Base-by-base conservation (phyloP, 2,329 filamentous ascomycete genomes). In the Scytalidium lignicola region DNA sequence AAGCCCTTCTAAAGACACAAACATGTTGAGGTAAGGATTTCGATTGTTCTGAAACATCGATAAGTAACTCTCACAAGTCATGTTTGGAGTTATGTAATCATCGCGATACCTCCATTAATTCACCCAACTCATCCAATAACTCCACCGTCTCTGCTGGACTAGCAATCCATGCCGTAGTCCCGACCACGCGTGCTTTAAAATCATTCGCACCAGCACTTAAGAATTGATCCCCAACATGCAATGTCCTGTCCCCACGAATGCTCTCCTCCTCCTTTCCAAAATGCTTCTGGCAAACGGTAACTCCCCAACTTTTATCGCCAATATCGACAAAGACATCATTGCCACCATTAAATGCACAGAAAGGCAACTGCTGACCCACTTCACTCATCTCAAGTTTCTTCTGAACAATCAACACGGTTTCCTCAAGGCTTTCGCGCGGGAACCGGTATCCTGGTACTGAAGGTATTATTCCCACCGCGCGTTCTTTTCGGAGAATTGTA, bases 241-340 rank as follows among this genome's bases (percentile, higher is more conserved):
- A 74, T 8, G 91, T 96, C 62, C 87, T 86, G 55, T 85, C 81
- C 3, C 83, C 87, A 44, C 78, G 75, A 58, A 96, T 82, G 15
- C 41, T 47, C n/a, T 21, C 46, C 23, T 46, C 65, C 37, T 47
- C 80, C 1, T 75, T 81, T 19, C 86, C 87, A 65, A 96, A 96
- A 74, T 90, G 96, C 50, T 85, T 80, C 72, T 99, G 93, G 65
- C 91, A 96, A 3, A 91, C 90, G 28, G 88, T 78, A 2, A 99
- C 93, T 55, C 93, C 93, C 87, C 91, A 95, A 47, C 86, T 90
- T 72, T 99, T 99, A 71, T 99, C 93, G 49, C 93, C 93, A 62
- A 99, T 96, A 66, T 99, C 93, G 47, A 99, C 91, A 69, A 99
- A 99, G 40, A 97, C 90, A 66, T 99, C 93, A 54, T 93, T 92